Base-by-base conservation (phyloP, 805 yeast species). In the Wickerhamiella bombiphila region DNA sequence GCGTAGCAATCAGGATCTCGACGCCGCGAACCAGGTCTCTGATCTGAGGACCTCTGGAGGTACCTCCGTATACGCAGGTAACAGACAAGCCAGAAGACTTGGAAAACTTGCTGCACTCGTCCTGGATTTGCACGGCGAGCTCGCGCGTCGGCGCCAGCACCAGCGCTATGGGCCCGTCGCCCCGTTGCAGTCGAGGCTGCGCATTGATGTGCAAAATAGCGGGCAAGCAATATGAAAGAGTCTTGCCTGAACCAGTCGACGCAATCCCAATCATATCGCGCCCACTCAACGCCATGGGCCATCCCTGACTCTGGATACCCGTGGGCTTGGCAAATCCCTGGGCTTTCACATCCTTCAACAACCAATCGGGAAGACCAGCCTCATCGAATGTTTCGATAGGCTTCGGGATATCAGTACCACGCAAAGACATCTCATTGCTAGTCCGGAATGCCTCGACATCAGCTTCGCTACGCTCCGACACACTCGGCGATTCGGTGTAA, bases 211-310 rank as follows among this genome's bases (percentile, higher is more conserved):
- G 98, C 41, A 88, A 94, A 58, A 91, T 91, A 48, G 91, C 80
- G 48, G 98, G 98, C 57, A 91, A 70, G 69, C 95, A 83, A 70
- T 88, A 91, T 30, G 96, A 82, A 53, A 91, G 70, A 45, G 98
- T 91, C 70, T 91, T 91, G 71, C 98, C 98, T 40, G 96, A 86
- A 65, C 98, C 98, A 50, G 98, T 91, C 51, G 95, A 80, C 41
- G 98, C 97, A 60, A 91, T 79, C 71, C 98, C 98, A 63, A 91
- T 81, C 88, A 91, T 80, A 61, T 91, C 97, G 67, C 97, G 82
- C 69, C 98, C 98, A 53, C 88, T 76, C 42, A 86, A 69, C 56
- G 98, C 98, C 98, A 91, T 91, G 47, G 98, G 98, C 98, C 98
- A 91, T 68, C 98, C 98, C 69, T 91, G 98, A 64, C 95, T 83